Evolutionary conservation across 345 rosid species (phyloP).

Genomic region (Eutrema yunnanense): DNA sequence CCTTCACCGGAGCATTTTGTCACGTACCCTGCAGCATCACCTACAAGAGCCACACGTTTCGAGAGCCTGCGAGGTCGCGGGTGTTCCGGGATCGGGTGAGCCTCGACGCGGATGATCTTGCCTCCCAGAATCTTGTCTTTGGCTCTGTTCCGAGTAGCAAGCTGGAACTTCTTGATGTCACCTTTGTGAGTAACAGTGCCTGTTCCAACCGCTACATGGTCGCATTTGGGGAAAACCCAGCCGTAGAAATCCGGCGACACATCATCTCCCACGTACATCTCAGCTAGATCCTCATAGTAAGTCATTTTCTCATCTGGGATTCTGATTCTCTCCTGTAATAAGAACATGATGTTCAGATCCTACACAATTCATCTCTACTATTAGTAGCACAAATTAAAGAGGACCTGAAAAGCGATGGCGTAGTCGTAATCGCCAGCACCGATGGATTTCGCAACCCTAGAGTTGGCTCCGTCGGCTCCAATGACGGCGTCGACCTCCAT

Average conservation of each 20-base stretch:
- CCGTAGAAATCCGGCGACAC: slow-evolving; percentile 95
- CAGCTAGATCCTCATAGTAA: slow-evolving; percentile 82
- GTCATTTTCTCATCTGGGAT: slow-evolving; percentile 85
- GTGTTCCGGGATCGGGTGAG: slow-evolving; percentile 89
- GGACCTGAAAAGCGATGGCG: slow-evolving; percentile 96
- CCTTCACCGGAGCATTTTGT: slow-evolving; percentile 93
- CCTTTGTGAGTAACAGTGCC: slow-evolving; percentile 93
- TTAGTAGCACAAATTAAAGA: background rate
- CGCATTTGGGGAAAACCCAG: slow-evolving; percentile 98
- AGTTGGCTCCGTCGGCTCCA: slow-evolving; percentile 97
- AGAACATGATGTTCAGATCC: background rate
- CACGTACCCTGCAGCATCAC: slow-evolving; percentile 92
- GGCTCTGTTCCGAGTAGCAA: slow-evolving; percentile 80
- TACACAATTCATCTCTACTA: background rate
- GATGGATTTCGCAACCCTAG: slow-evolving; percentile 87
- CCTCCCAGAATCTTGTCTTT: slow-evolving; percentile 88
- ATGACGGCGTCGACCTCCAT: slow-evolving; percentile 90
- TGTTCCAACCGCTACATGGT: slow-evolving; percentile 93
- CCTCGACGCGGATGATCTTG: slow-evolving; percentile 85
- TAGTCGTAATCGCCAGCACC: slow-evolving; percentile 90
- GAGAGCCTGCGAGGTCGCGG: slow-evolving; percentile 70
- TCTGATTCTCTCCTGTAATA: slow-evolving; percentile 68
- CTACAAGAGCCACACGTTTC: slow-evolving; percentile 70
- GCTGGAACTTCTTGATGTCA: slow-evolving; percentile 88
- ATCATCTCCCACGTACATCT: slow-evolving; percentile 94